Evolutionary conservation across 2,329 filamentous ascomycete genomes (phyloP).

Genomic region (Grosmannia clavigera): DNA sequence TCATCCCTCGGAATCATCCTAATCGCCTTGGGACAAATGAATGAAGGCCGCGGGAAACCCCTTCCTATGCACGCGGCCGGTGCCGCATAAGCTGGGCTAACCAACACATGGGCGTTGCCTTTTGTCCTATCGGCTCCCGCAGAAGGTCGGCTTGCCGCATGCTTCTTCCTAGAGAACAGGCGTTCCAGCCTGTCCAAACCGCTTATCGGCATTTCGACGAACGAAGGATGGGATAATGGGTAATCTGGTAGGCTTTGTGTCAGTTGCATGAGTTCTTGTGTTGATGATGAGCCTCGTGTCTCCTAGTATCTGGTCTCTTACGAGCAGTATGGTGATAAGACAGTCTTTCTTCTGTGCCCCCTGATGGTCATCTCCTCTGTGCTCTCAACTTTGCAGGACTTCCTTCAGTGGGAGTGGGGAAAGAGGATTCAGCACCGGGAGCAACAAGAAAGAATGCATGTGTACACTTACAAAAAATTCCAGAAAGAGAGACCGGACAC

Average conservation of each 20-base stretch:
- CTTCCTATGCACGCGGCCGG: neutral
- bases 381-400: neutral
- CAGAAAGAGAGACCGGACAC: neutral
- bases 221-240: neutral
- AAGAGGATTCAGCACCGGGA: neutral
- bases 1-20: constrained; percentile 47
- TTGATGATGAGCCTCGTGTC: neutral
- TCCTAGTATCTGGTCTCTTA: neutral
- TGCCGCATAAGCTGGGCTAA: constrained; percentile 6
- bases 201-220: constrained; percentile 27
- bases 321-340: neutral
- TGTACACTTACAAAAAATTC: neutral
- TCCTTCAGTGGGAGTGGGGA: neutral
- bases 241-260: neutral
- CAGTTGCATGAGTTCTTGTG: neutral
- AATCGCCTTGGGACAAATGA: constrained; percentile 40
- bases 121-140: constrained; percentile 1
- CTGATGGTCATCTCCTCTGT: neutral
- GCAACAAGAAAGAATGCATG: neutral
- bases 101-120: neutral
- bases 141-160: constrained; percentile 11
- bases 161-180: constrained; percentile 35
- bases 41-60: constrained; percentile 39
- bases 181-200: constrained; percentile 37
- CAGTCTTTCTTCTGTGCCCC: neutral